phyloP scores from a whole-genome alignment of 768 basidiomycete species.

The Pisolithus albus region DNA sequence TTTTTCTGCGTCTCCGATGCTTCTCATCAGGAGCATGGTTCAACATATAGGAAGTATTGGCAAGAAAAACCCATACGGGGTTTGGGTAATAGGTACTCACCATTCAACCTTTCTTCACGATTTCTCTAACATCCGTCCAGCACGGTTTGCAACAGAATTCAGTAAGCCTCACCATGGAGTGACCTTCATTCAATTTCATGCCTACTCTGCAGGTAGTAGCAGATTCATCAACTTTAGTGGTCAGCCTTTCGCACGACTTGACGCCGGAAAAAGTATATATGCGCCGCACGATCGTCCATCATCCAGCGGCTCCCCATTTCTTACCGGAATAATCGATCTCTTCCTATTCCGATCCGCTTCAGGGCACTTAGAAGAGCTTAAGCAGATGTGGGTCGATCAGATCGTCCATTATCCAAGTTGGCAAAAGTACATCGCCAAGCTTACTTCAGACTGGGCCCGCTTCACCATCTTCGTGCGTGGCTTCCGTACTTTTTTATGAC shows the following conservation, averaged over 20 bases:
- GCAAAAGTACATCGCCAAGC: constrained; percentile 2
- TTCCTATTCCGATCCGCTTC: constrained; percentile 23
- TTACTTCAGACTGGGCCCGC: constrained; percentile 4
- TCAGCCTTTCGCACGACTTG: constrained; percentile 39
- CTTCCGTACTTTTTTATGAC: not conserved
- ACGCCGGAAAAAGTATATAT: constrained; percentile 37
- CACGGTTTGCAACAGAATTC: constrained; percentile 40
- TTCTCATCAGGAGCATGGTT: not conserved
- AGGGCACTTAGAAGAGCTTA: constrained; percentile 14
- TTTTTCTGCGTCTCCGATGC: too few relatives aligned
- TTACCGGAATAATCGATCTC: constrained; percentile 10
- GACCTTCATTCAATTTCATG: not conserved
- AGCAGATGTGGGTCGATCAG: constrained; percentile 5
- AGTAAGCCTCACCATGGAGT: constrained; percentile 19
- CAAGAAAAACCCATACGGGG: not conserved
- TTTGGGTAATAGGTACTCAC: constrained; percentile 1
- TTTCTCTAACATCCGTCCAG: constrained; percentile 16
- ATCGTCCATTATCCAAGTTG: constrained; percentile 3
- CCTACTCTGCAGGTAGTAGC: constrained; percentile 14
- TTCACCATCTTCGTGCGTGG: constrained; percentile 10
- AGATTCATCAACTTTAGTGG: constrained; percentile 43
- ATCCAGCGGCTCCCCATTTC: constrained; percentile 1
- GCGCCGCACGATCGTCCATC: not conserved
- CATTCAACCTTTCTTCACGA: not conserved
- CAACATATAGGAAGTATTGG: not conserved